A percentile compares a stretch with the other conserved stretches of the same genome.
These are phyloP conservation scores for Hymenoscyphus salicellus DNA, from an alignment of 2,329 filamentous ascomycete species.

Conservation along the genomic window DNA sequence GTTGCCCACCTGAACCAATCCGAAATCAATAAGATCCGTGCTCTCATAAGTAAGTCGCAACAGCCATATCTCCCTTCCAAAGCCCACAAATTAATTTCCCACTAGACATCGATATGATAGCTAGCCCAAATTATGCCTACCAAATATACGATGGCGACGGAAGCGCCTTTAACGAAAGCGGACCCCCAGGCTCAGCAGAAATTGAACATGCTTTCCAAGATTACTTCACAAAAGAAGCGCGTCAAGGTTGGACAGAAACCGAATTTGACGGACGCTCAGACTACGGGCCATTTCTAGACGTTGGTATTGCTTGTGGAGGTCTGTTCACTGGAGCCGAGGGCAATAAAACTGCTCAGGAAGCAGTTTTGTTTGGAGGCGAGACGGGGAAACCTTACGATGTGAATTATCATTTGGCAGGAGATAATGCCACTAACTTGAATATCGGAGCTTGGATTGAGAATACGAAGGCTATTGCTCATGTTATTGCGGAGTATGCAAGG, in stretches of 20 bases:
- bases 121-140: constrained; percentile 60
- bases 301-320: constrained; percentile 68
- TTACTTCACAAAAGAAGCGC: constrained; percentile 19
- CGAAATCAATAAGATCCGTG: constrained; percentile 57
- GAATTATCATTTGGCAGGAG: constrained; percentile 61
- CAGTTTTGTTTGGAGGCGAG: constrained; percentile 62
- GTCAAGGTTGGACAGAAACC: constrained; percentile 15
- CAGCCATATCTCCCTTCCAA: neutral
- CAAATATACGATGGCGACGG: constrained; percentile 68
- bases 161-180: constrained; percentile 65
- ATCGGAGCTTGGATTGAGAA: constrained; percentile 56
- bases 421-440: constrained; percentile 55
- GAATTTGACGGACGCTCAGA: constrained; percentile 74
- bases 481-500: constrained; percentile 20
- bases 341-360: constrained; percentile 67
- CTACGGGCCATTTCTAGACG: constrained; percentile 71
- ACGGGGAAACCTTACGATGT: constrained; percentile 56
- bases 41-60: neutral
- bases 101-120: constrained; percentile 50
- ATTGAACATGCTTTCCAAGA: constrained; percentile 20
- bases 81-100: constrained; percentile 42
- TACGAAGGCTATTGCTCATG: constrained; percentile 46
- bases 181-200: constrained; percentile 58
- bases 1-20: constrained; percentile 48
- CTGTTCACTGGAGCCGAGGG: constrained; percentile 74